Evolutionary conservation across 129 eudicot species (phyloP), one percentile per base, ranked within the genome.

Genomic region (Flaveria brownii): DNA sequence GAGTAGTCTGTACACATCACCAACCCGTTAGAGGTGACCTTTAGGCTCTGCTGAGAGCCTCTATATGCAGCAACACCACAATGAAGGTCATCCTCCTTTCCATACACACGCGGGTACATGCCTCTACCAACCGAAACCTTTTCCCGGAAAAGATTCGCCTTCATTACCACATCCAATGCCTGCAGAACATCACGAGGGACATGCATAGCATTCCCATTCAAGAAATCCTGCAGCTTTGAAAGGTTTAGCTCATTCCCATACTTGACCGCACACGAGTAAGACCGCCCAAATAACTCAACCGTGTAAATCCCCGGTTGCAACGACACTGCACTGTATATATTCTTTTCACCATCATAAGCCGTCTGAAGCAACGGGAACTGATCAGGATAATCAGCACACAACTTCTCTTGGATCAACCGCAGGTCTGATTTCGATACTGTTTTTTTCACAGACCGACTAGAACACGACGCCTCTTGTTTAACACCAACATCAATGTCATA

Each of bases 321-420:
- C 5, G 20, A 5, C 50, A 68, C 74, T 10, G 90, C 82, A 74
- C 97, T 91, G 69, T 76, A 86, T 0, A 88, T 82, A 55, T 75
- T 88, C 85, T 91, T 91, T 28, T 83, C 84, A 20, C 97, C 97
- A 36, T 91, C 97, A 80, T 86, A 91, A 14, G 89, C 97, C 67
- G 89, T 83, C 79, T 51, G 78, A 15, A 70, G 64, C 54, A 77
- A 8, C 3, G 90, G 91, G 55, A 88, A 83, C 14, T 64, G 71
- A 5, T 57, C 61, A 2, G 84, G 84, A 42, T 81, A 16, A 42
- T 79, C 80, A 41, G 82, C 62, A 66, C 72, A 81, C 2, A 91
- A 10, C 77, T 88, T 81, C 14, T 85, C 80, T 51, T 78, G 82
- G 9, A 88, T 83, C 70, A 68, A 45, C 8, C 68, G 77, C 4